Evolutionary conservation across 208 protist genomes (phyloP), one percentile per base, ranked within the genome.

Genomic region (Leishmania tropica): DNA sequence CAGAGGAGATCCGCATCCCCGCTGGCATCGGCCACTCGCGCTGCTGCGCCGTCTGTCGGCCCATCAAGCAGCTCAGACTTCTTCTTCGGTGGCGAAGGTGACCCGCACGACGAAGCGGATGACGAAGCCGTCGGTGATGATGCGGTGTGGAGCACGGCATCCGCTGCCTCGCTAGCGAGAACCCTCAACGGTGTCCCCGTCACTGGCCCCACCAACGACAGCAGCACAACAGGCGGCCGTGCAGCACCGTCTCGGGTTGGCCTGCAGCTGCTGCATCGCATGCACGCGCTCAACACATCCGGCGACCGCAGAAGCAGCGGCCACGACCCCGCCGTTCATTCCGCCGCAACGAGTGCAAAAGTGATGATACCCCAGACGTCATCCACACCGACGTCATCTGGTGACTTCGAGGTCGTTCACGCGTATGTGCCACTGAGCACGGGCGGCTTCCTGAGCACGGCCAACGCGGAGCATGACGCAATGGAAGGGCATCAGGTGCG

Each of bases 381-480:
- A 21, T 31, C 11, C 28, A 19, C 45, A 53, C 72, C 37, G 47
- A n/a, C 51, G 42, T 37, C 71, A 53, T 37, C 37, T 35, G 42
- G 56, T n/a, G 47, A 51, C 15, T 78, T 90, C 8, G 54, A 79
- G 70, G 83, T 91, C 10, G 94, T 95, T 45, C 88, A 94, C 81
- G 78, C 85, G 17, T 97, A 97, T 80, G 84, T 85, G n/a, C 94
- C 94, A 24, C 83, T 97, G 42, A 94, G 90, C 73, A 90, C 88
- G 2, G 92, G 92, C 48, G 92, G 94, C 48, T 97, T 97, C 80
- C 87, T 97, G 78, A 85, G 89, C 74, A 90, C 85, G 7, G 77
- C 87, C 10, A 62, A 54, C 17, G 80, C 72, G 24, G 67, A 31
- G 31, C 75, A 87, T 13, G 89, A 89, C 54, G 45, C 72, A 1